Base-by-base conservation (phyloP, 805 yeast genomes). In the Candida suzukii region DNA sequence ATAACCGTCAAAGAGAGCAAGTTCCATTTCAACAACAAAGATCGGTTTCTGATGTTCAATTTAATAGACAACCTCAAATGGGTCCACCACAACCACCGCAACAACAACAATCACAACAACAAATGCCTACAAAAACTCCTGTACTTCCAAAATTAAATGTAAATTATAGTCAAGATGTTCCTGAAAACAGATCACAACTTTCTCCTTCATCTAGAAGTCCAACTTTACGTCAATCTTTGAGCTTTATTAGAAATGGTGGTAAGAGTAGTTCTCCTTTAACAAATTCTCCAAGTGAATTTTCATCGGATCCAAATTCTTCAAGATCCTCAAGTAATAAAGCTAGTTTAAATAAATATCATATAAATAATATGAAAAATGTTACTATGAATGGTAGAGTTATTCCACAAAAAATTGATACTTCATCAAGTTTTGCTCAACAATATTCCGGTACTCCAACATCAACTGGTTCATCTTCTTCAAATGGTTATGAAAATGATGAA, bases 321-420 rank as follows among this genome's bases (percentile, higher is more conserved):
- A 21, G 27, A 20, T 28, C 33, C 3, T 8, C 10, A 20, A n/a
- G 28, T 12, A 27, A 8, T n/a, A 27, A 16, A 10, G n/a, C 17
- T 14, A 58, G 55, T 16, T 46, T 60, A 44, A 57, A 63, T 17
- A 64, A 64, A 38, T 65, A 63, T 45, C 66, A 65, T 42, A 47
- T 61, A 7, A 51, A 46, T 13, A 40, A 46, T 21, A 64, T 63
- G 30, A 61, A 64, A 32, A 65, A 64, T 39, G 60, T 63, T 32
- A 64, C 73, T 1, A 50, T 64, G 20, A 66, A 68, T 39, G 73
- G 75, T 2, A 56, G 77, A 37, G 61, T 68, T 13, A 63, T 65
- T 35, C 73, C 77, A 3, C 78, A 71, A 47, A 72, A 68, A 46
- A 56, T 58, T 30, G 75, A 72, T 20, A 55, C 22, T 4, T 11